A percentile compares a stretch with the other conserved stretches of the same genome.
Conservation (phyloP, 2,329 filamentous ascomycete species). For the Paracamarosporium sp. region DNA sequence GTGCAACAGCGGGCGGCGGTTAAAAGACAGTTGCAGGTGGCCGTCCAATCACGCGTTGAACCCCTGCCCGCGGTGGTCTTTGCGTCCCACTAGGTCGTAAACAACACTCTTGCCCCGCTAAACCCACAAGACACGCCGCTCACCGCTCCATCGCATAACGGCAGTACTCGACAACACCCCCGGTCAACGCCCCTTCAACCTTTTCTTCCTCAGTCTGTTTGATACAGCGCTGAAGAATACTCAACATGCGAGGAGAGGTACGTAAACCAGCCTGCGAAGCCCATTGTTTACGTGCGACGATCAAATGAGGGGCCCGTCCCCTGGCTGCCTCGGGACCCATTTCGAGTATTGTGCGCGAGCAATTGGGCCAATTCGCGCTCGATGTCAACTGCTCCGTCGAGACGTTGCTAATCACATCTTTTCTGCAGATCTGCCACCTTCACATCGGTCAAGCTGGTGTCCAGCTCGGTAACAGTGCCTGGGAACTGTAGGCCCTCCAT, state of each 20-base stretch:
- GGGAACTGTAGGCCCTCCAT: constrained; percentile 69
- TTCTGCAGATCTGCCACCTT: constrained; percentile 66
- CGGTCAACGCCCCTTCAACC: neutral
- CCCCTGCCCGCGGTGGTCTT: neutral
- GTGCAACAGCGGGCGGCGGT: neutral
- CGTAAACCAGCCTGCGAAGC: constrained; percentile 21
- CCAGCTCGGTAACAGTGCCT: constrained; percentile 77
- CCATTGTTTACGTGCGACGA: neutral
- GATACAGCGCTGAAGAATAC: constrained; percentile 36
- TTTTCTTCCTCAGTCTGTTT: constrained; percentile 39
- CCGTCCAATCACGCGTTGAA: neutral
- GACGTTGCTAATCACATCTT: constrained; percentile 11
- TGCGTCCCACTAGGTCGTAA: constrained; percentile 4
- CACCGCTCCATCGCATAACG: constrained; percentile 17
- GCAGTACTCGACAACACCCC: constrained; percentile 11
- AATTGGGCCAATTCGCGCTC: neutral
- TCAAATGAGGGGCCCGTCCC: neutral
- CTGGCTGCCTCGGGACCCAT: neutral
- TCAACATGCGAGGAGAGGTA: constrained; percentile 51
- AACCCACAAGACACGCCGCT: constrained; percentile 8
- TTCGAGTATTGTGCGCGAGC: neutral
- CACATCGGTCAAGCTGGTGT: constrained; percentile 76
- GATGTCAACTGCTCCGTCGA: neutral
- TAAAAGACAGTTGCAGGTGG: neutral
- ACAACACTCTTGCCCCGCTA: constrained; percentile 10